Conservation (phyloP, 768 basidiomycete genomes). For the Rhodotorula sphaerocarpa region DNA sequence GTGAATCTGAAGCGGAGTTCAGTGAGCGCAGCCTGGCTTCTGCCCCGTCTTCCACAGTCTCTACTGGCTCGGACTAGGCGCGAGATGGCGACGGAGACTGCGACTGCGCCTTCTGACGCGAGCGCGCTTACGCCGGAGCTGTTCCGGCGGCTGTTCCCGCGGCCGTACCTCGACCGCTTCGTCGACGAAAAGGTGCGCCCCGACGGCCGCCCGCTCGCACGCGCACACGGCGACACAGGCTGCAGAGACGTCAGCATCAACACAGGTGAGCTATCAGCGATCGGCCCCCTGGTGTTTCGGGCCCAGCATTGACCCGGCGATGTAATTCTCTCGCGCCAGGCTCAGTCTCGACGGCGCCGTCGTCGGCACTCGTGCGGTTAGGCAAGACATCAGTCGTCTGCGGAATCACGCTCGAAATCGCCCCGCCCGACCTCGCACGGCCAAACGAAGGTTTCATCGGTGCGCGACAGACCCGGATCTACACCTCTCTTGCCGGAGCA, state of each 20-base stretch:
- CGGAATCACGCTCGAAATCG: conserved; percentile 90
- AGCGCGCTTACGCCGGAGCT: conserved; percentile 16
- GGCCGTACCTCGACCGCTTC: conserved; percentile 77
- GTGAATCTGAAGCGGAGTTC: too few relatives aligned
- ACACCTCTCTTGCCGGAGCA: neutral
- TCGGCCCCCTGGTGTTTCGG: neutral
- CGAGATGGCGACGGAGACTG: neutral
- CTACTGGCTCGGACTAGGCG: neutral
- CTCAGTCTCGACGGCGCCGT: conserved; percentile 87
- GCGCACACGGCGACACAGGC: conserved; percentile 11
- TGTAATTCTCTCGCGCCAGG: conserved; percentile 54
- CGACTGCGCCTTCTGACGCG: neutral
- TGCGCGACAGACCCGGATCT: conserved; percentile 42
- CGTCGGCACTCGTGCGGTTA: conserved; percentile 79
- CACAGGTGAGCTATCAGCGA: conserved; percentile 59
- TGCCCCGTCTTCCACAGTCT: too few relatives aligned
- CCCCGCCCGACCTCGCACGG: conserved; percentile 72
- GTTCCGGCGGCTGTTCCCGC: conserved; percentile 81
- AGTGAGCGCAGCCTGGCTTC: too few relatives aligned
- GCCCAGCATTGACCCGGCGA: too few relatives aligned
- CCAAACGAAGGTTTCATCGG: conserved; percentile 76
- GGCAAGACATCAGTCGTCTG: conserved; percentile 93
- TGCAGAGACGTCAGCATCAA: conserved; percentile 74
- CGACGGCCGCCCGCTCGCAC: conserved; percentile 61
- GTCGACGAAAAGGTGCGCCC: conserved; percentile 67